Base-by-base conservation (phyloP, 139 green algal genomes). In the Chlorella sp. region DNA sequence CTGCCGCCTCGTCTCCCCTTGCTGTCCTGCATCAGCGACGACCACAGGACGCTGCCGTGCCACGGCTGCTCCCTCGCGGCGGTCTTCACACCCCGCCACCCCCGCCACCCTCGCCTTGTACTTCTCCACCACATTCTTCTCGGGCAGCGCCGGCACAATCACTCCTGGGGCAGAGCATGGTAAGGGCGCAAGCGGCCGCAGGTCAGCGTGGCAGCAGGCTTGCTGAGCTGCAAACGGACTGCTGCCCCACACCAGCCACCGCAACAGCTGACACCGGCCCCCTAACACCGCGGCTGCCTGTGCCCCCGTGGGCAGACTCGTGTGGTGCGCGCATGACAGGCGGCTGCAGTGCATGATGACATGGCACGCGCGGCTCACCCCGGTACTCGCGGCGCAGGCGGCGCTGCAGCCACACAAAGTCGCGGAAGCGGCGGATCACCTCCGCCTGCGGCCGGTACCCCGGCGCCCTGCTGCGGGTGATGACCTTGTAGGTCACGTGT, bases 121-220 rank as follows among this genome's bases (percentile, higher is more conserved):
- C 88, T 98, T 98, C 80, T 95, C 92, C 51, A 99, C 92, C 16
- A 94, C 94, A 34, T 92, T 97, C 83, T 98, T 98, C 80, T 98
- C 95, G 6, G 97, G 97, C 72, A 99, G 87, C 2, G 97, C 89
- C 0, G 97, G 96, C 41, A 99, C 81, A 48, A 99, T 98, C 73
- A 95, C 85, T 40, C 96, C 96, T 86, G 88, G n/a, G n/a, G n/a
- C 51, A 24, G 20, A 20, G 51, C 2, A 3, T 3, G 51, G 51
- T 11, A 11, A 60, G 51, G 51, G 51, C 9, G 11, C 51, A 60
- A 2, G 51, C 2, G 11, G 51, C 11, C 28, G 64, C 40, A 74
- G 24, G 28, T 2, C 28, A 36, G 17, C 30, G 36, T 32, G 17
- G 74, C 67, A 28, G 28, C 60, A 26, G 20, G 3, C 67, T 74